phyloP scores from a whole-genome alignment of 1,284 basidiomycete genomes.

The Ceraceosorus bombacis region DNA sequence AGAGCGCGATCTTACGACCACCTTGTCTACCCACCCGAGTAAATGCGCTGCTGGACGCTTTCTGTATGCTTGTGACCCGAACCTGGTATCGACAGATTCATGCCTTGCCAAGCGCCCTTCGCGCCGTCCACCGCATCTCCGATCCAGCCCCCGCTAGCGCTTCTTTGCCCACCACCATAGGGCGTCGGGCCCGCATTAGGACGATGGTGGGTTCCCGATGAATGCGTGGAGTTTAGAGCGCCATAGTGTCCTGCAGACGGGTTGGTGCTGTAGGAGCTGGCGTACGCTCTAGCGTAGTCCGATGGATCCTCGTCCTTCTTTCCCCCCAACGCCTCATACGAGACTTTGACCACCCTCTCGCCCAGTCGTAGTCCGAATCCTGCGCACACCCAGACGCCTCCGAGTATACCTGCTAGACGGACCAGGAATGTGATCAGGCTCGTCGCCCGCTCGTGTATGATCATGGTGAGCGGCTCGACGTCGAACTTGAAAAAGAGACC shows the following conservation, averaged over 20 bases:
- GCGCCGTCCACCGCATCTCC: neutral
- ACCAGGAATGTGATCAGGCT: conserved; percentile 73
- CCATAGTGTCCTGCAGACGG: conserved; percentile 10
- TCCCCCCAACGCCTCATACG: conserved; percentile 11
- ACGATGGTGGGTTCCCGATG: conserved; percentile 11
- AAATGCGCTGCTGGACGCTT: neutral
- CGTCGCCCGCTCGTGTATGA: conserved; percentile 77
- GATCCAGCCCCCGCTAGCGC: neutral
- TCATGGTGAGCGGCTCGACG: conserved; percentile 78
- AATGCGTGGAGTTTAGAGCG: neutral
- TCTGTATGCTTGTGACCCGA: neutral
- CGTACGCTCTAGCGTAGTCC: conserved; percentile 8
- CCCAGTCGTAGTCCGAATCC: conserved; percentile 33
- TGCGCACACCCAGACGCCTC: conserved; percentile 48
- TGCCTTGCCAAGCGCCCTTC: neutral
- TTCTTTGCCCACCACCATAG: neutral
- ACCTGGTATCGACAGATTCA: neutral
- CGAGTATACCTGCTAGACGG: conserved; percentile 55
- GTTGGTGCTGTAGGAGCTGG: conserved; percentile 13
- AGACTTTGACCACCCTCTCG: conserved; percentile 22
- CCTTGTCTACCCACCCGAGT: neutral
- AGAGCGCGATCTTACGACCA: neutral
- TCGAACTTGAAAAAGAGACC: conserved; percentile 61
- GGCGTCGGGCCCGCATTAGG: neutral
- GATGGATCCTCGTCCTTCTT: conserved; percentile 18